Base-by-base conservation (phyloP, 176 grass and related monocot genomes). In the Hsuehochloa calcarea region DNA sequence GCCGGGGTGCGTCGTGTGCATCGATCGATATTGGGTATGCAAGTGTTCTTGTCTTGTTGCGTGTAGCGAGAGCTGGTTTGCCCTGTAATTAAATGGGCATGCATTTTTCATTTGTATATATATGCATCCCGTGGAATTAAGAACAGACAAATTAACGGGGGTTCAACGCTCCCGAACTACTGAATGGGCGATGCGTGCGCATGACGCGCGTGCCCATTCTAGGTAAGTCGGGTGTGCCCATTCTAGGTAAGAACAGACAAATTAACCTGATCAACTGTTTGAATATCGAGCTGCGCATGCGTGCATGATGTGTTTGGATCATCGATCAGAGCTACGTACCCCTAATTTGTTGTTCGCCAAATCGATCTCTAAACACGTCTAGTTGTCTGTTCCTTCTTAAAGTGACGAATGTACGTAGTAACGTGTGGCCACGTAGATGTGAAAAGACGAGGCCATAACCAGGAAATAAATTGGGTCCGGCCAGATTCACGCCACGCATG, bases 161-260 rank as follows among this genome's bases (percentile, higher is more conserved):
- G 82, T 67, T 89, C 38, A 75, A 89, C 87, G 61, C 60, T 68
- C 29, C 59, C 68, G 37, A 89, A 49, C 87, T 50, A 67, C 56
- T 46, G 66, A 61, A 78, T 65, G 13, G 14, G 11, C 17, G 14
- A 54, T 55, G 71, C 59, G 19, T 17, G 74, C 8, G n/a, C 65
- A 59, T 60, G 80, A 60, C 80, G 60, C 8, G 52, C 80, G 60
- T 14, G 52, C 6, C 17, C 27, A 40, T 40, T 79, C n/a, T 46
- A 64, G 58, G 58, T 46, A 46, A 61, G 40, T 47, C 39, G 40
- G 76, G 20, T 47, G 58, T 27, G 75, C 75, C 22, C 43, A 23
- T n/a, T n/a, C n/a, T n/a, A n/a, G n/a, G n/a, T n/a, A n/a, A n/a
- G n/a, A n/a, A n/a, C n/a, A n/a, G n/a, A n/a, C n/a, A n/a, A n/a